Evolutionary conservation across 345 rosid species (phyloP), one percentile per base, ranked within the genome.

Genomic region (Combretum micranthum): DNA sequence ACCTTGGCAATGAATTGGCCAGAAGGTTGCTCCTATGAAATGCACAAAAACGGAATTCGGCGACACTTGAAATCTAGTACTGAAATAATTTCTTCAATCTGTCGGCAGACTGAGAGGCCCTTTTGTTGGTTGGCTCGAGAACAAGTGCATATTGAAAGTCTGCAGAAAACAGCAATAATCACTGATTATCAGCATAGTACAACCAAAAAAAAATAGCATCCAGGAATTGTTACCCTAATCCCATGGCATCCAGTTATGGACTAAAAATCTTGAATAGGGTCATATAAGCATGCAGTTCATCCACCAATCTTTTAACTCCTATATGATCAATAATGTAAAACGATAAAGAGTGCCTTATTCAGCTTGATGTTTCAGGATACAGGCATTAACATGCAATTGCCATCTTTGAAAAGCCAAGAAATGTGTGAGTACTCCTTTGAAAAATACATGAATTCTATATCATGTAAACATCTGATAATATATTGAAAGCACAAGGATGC

Each of bases 81-180:
- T 51, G 79, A 62, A 74, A 89, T 25, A 58, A 11, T 77, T 87
- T 87, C 75, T 83, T 72, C 51, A 93, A 71, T 75, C 90, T 79
- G 43, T 87, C 88, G 0, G 96, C 96, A 56, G 90, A 85, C 25
- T 69, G 42, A 26, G 92, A 54, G 23, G 97, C 99, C 70, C 95
- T 69, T 73, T 87, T 90, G 65, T 93, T 93, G 72, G 90, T 90
- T 56, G 99, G 99, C 73, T 94, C 99, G 19, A 94, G 86, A 55
- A 94, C 92, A 52, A 87, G 77, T 6, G 99, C 97, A 56, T 87
- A 70, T 47, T 43, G 64, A 66, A 89, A 93, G 79, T 93, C 99
- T 93, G 87, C 80, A 73, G 16, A 14, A 4, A 21, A 42, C 47
- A 8, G 20, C 55, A 61, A 47, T 52, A 46, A 12, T 25, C 54